Evolutionary conservation across 1,139 yeast species (phyloP).

Genomic region (Suhomyces yuchorum): DNA sequence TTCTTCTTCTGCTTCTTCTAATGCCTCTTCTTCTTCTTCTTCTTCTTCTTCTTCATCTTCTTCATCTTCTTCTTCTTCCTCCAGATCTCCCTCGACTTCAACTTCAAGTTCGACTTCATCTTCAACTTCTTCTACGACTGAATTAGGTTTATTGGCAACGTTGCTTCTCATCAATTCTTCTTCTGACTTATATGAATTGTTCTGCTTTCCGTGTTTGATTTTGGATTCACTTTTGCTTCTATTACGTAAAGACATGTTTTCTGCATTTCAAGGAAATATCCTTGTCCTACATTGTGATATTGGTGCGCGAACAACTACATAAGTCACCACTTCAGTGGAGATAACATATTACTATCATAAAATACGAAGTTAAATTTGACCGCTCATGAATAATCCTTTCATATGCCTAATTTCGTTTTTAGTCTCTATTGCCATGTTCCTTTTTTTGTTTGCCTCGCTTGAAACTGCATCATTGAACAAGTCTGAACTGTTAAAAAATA

Average conservation of each 20-base stretch:
- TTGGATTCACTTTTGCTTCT: not conserved
- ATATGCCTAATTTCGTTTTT: conserved; percentile 46
- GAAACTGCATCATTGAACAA: conserved; percentile 24
- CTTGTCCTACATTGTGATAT: not conserved
- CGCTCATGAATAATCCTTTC: conserved; percentile 50
- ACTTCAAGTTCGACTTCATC: conserved; percentile 7
- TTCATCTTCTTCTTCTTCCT: not conserved
- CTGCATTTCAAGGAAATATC: not conserved
- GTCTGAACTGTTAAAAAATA: conserved; percentile 35
- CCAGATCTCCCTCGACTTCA: conserved; percentile 18
- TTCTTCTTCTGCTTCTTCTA: conserved; percentile 21
- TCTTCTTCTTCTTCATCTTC: conserved; percentile 18
- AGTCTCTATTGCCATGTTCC: conserved; percentile 38
- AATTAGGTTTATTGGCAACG: not conserved
- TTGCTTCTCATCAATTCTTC: not conserved
- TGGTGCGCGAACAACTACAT: not conserved
- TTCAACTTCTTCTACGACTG: not conserved
- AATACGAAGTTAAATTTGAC: conserved; percentile 28
- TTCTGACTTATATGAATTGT: not conserved
- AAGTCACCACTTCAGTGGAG: too few species aligned
- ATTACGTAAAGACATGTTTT: not conserved
- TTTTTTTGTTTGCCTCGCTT: conserved; percentile 23
- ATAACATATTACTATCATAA: not conserved
- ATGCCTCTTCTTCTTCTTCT: conserved; percentile 23
- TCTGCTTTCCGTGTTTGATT: not conserved